A percentile compares a stretch with the other conserved stretches of the same genome.
phyloP scores from a whole-genome alignment of 106 monocot genomes.

The Acorus gramineus region DNA sequence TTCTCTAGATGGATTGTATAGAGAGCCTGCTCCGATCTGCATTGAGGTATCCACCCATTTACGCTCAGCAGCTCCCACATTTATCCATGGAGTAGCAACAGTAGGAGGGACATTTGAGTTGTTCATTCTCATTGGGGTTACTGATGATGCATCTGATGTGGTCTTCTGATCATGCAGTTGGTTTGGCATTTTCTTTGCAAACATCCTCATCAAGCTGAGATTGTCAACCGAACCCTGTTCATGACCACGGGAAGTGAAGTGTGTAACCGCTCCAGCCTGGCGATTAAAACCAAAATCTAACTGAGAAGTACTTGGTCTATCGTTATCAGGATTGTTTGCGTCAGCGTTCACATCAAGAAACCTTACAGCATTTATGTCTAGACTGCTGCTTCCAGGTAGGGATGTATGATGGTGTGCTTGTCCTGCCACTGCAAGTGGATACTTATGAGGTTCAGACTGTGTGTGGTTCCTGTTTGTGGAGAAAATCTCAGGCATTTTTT shows the following conservation, averaged over 20 bases:
- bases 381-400: conserved; percentile 6
- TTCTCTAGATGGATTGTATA: conserved; percentile 24
- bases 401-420: neutral
- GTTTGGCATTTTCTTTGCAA: conserved; percentile 14
- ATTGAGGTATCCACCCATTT: conserved; percentile 14
- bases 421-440: neutral
- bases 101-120: conserved; percentile 20
- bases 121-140: conserved; percentile 20
- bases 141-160: conserved; percentile 4
- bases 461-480: conserved; percentile 7
- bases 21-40: conserved; percentile 22
- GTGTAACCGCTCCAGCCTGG: conserved; percentile 13
- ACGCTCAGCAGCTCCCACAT: conserved; percentile 22
- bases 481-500: conserved; percentile 4
- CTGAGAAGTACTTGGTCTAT: conserved; percentile 1
- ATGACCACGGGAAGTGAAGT: conserved; percentile 7
- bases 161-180: conserved; percentile 17
- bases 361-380: conserved; percentile 6
- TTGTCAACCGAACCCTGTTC: conserved; percentile 28
- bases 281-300: conserved; percentile 6
- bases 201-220: conserved; percentile 23
- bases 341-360: conserved; percentile 6
- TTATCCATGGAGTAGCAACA: conserved; percentile 53
- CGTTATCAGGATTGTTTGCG: conserved; percentile 4
- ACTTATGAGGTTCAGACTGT: conserved; percentile 13